A percentile compares a stretch with the other conserved stretches of the same genome.
Conservation (phyloP, 2,329 filamentous ascomycete genomes). For the Trichoderma brevicompactum region DNA sequence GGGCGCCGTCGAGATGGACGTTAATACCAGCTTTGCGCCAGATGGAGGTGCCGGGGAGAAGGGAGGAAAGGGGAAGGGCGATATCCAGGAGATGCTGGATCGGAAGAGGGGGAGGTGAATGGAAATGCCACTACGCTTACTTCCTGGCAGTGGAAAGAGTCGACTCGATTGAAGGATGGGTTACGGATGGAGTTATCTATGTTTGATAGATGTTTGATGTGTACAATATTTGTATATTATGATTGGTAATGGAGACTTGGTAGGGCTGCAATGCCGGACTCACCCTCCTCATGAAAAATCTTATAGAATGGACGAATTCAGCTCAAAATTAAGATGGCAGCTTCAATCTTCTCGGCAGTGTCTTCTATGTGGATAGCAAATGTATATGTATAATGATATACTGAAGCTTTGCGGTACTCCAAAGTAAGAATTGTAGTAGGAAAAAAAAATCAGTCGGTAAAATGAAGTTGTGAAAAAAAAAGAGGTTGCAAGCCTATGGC, state of each 20-base stretch:
- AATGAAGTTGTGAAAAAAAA: conserved; percentile 2
- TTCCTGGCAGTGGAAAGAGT: neutral
- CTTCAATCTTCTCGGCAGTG: too few relatives aligned
- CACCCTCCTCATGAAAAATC: conserved; percentile 11
- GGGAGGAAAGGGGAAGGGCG: conserved; percentile 42
- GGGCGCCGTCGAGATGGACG: conserved; percentile 66
- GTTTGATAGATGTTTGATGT: neutral
- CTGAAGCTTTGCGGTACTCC: too few relatives aligned
- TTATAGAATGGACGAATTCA: neutral
- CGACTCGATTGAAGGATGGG: neutral
- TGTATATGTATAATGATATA: too few relatives aligned
- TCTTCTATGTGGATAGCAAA: too few relatives aligned
- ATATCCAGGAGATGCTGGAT: conserved; percentile 48
- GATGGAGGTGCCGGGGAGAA: conserved; percentile 40
- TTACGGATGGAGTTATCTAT: neutral
- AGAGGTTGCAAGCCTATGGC: neutral
- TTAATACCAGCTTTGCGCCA: conserved; percentile 45
- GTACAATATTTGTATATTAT: conserved; percentile 23
- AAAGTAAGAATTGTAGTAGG: neutral
- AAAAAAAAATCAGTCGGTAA: neutral
- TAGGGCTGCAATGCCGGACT: conserved; percentile 6
- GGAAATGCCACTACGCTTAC: neutral
- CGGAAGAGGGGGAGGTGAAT: conserved; percentile 40
- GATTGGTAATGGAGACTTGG: conserved; percentile 1
- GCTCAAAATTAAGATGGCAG: too few relatives aligned